Evolutionary conservation across 2,329 filamentous ascomycete genomes (phyloP).

Genomic region (Fusarium praegraminearum): DNA sequence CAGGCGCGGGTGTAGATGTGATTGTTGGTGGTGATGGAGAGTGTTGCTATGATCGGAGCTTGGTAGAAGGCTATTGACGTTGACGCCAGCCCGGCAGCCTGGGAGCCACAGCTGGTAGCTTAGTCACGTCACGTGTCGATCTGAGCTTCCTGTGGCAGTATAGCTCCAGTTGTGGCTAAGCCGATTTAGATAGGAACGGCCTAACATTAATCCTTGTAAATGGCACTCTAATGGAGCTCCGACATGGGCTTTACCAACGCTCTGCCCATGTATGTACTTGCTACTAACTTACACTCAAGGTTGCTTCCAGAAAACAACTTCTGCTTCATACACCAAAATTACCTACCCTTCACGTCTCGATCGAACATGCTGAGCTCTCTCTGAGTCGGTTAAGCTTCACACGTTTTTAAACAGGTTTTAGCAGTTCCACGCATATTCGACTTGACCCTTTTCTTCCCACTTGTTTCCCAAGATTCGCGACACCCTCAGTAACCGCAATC

Average conservation of each 20-base stretch:
- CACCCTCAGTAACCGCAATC: slow-evolving; percentile 33
- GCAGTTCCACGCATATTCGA: slow-evolving; percentile 1
- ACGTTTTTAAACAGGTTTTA: background rate
- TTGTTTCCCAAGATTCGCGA: slow-evolving; percentile 31
- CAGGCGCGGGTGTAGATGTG: slow-evolving; percentile 21
- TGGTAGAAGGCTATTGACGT: slow-evolving; percentile 47
- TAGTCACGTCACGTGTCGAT: slow-evolving; percentile 47
- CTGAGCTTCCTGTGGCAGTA: slow-evolving; percentile 25
- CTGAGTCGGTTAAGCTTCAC: slow-evolving; percentile 34
- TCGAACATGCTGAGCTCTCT: slow-evolving; percentile 42
- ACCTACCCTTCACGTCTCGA: slow-evolving; percentile 14
- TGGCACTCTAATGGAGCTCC: slow-evolving; percentile 24
- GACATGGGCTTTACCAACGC: slow-evolving; percentile 35
- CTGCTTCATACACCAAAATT: slow-evolving; percentile 11
- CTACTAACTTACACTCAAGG: slow-evolving; percentile 36
- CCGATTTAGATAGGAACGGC: slow-evolving; percentile 40
- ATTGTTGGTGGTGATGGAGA: slow-evolving; percentile 34
- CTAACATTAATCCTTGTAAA: slow-evolving; percentile 50
- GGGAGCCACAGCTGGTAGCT: slow-evolving; percentile 48
- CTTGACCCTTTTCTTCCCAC: slow-evolving; percentile 17
- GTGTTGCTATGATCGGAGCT: slow-evolving; percentile 44
- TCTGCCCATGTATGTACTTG: slow-evolving; percentile 34
- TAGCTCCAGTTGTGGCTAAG: slow-evolving; percentile 17
- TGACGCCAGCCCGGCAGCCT: slow-evolving; percentile 54
- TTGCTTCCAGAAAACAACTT: slow-evolving; percentile 31